phyloP scores from a whole-genome alignment of 768 basidiomycete genomes.

The Pleurotus pulmonarius region DNA sequence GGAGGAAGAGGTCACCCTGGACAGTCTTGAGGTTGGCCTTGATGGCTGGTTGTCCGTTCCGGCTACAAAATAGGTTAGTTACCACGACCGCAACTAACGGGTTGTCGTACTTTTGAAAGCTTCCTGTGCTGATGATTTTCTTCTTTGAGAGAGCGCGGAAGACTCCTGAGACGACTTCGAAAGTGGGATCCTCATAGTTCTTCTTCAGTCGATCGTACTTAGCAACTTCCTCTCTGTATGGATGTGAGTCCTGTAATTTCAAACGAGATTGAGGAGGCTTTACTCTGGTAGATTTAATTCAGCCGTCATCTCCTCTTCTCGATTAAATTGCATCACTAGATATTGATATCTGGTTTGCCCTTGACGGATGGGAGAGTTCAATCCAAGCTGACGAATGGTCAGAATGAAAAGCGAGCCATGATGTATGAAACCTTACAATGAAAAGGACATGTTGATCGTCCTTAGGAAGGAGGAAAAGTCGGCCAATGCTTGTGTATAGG shows the following conservation, averaged over 20 bases:
- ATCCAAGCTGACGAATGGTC: conserved; percentile 57
- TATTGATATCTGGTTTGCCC: conserved; percentile 98
- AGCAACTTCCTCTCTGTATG: conserved; percentile 63
- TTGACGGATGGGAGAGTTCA: conserved; percentile 93
- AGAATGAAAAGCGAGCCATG: not conserved
- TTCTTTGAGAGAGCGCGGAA: conserved; percentile 89
- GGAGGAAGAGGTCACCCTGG: conserved; percentile 95
- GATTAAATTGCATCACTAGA: conserved; percentile 96
- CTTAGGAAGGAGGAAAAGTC: conserved; percentile 90
- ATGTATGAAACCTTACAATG: conserved; percentile 58
- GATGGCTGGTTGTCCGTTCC: conserved; percentile 88
- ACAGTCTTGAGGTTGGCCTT: conserved; percentile 97
- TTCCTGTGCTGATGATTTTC: conserved; percentile 85
- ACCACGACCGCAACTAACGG: not conserved
- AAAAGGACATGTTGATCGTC: conserved; percentile 96
- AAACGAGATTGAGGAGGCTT: conserved; percentile 21
- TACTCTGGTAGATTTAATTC: conserved; percentile 93
- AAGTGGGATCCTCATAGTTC: conserved; percentile 93
- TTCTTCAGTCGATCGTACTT: conserved; percentile 85
- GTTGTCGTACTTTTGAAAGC: conserved; percentile 70
- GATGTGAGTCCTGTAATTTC: not conserved
- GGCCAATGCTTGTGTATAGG: conserved; percentile 80
- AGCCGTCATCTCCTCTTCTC: conserved; percentile 95
- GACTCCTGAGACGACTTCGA: conserved; percentile 90
- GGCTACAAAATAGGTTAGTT: conserved; percentile 40